A percentile compares a stretch with the other conserved stretches of the same genome.
phyloP scores from a whole-genome alignment of 2,329 filamentous ascomycete genomes.

The Chrysoporthe deuterocubensis region DNA sequence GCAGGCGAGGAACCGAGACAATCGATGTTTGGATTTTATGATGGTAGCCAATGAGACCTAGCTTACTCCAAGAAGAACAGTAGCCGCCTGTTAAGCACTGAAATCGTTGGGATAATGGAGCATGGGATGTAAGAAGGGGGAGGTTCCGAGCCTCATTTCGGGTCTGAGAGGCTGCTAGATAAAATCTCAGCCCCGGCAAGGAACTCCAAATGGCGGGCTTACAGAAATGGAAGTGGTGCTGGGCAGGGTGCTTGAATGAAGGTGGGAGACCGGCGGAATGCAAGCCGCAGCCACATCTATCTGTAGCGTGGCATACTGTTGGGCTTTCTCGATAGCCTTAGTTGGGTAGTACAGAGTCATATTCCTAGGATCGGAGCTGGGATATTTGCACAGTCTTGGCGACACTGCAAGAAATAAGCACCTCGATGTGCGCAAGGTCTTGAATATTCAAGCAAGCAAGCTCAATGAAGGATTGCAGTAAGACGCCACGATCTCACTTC shows the following conservation, averaged over 20 bases:
- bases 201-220: no score
- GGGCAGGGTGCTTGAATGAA: no score
- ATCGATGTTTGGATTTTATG: background rate
- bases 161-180: background rate
- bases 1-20: no score
- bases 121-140: background rate
- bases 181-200: no score
- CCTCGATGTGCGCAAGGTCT: background rate
- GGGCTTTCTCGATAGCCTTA: background rate
- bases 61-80: background rate
- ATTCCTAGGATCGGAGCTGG: background rate
- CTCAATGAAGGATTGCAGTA: background rate
- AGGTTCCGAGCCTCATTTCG: background rate
- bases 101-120: background rate
- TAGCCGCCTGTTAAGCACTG: background rate
- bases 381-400: background rate
- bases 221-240: no score
- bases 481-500: background rate
- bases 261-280: no score
- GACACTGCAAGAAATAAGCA: background rate
- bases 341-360: background rate
- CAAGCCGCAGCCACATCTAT: background rate
- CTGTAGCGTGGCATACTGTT: background rate
- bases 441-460: background rate
- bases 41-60: background rate